Conservation (phyloP, 441 rosid species). For the Gossypium gossypioides region DNA sequence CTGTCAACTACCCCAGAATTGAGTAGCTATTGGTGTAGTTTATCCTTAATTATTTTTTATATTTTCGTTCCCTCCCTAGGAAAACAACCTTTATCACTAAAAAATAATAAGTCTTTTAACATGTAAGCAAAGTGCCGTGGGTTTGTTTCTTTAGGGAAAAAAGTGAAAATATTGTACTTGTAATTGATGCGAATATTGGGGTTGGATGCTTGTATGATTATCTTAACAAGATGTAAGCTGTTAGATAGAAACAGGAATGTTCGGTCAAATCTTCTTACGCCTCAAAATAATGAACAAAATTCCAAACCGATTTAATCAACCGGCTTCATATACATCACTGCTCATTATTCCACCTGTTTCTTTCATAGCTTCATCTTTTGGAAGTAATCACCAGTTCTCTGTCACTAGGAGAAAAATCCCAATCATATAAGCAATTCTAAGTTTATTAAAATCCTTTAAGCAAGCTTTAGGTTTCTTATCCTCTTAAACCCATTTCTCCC, state of each 20-base stretch:
- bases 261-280: background rate
- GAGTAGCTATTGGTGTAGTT: rapidly evolving
- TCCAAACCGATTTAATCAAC: slow-evolving; percentile 14
- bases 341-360: background rate
- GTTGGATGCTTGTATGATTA: background rate
- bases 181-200: background rate
- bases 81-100: background rate
- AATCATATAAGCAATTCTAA: background rate
- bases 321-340: background rate
- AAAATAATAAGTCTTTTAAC: background rate
- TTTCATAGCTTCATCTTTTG: background rate
- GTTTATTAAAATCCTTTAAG: background rate
- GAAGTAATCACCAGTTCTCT: background rate
- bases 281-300: slow-evolving; percentile 15
- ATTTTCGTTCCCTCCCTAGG: too few species aligned
- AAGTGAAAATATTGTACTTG: background rate
- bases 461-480: background rate
- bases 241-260: background rate
- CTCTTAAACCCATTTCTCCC: background rate
- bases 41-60: too few species aligned
- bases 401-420: background rate
- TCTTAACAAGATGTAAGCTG: background rate
- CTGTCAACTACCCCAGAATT: rapidly evolving
- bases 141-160: background rate
- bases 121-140: background rate